A percentile compares a stretch with the other conserved stretches of the same genome.
These are phyloP conservation scores for Oryza punctata DNA, from an alignment of 176 grass and related monocot genomes.

Conservation along the genomic window DNA sequence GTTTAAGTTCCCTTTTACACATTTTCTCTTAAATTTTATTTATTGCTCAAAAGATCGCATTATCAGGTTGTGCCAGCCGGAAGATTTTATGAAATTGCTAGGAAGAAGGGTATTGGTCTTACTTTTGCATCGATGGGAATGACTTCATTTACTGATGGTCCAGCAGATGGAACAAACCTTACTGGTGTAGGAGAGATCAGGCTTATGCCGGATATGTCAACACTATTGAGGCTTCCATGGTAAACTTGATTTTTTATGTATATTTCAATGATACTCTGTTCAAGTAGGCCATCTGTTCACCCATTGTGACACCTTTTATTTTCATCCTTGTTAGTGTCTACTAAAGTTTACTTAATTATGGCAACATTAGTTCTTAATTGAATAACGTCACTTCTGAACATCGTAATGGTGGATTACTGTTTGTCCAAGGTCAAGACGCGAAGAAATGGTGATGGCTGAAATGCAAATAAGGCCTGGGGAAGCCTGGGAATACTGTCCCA, in stretches of 20 bases:
- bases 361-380: neutral
- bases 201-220: slow-evolving; percentile 84
- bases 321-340: neutral
- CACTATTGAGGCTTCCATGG: slow-evolving; percentile 82
- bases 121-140: slow-evolving; percentile 80
- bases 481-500: slow-evolving; percentile 94
- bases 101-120: slow-evolving; percentile 77
- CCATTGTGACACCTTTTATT: neutral
- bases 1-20: slow-evolving; percentile 9
- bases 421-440: slow-evolving; percentile 58
- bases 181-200: slow-evolving; percentile 91
- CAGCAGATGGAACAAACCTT: slow-evolving; percentile 80
- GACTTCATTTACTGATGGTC: slow-evolving; percentile 81
- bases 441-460: slow-evolving; percentile 95
- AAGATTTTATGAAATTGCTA: slow-evolving; percentile 83
- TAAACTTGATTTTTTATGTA: slow-evolving; percentile 47
- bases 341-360: neutral
- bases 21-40: slow-evolving; percentile 9
- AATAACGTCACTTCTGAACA: neutral
- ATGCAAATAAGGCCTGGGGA: slow-evolving; percentile 89
- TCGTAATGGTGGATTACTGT: slow-evolving; percentile 30
- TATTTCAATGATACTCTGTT: slow-evolving; percentile 11
- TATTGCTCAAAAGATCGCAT: slow-evolving; percentile 10
- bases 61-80: slow-evolving; percentile 82
- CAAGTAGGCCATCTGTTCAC: neutral